A percentile compares a stretch with the other conserved stretches of the same genome.
Evolutionary conservation across 345 rosid genomes (phyloP).

Genomic region (Linum tenue): DNA sequence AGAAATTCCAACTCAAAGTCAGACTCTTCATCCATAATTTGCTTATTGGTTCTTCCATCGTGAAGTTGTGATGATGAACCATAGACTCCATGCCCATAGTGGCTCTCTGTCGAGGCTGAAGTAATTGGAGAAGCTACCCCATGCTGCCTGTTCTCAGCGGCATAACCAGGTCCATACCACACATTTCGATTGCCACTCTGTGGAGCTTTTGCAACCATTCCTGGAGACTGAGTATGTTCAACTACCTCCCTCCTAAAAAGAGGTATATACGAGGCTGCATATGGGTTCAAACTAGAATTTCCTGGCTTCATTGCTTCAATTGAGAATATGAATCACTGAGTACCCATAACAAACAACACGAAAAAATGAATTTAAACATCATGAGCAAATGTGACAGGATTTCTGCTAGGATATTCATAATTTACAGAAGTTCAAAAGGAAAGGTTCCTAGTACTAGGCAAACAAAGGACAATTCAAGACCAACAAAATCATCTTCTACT

Average conservation of each 20-base stretch:
- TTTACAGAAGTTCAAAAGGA: background rate
- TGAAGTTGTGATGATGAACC: conserved; percentile 29
- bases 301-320: conserved; percentile 48
- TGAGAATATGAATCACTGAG: conserved; percentile 12
- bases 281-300: conserved; percentile 59
- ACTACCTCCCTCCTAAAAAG: conserved; percentile 45
- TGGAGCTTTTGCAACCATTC: conserved; percentile 13
- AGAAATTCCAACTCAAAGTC: conserved; percentile 72
- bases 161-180: conserved; percentile 25
- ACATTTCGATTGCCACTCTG: conserved; percentile 20
- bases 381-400: background rate
- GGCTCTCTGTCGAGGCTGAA: conserved; percentile 24
- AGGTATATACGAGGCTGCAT: conserved; percentile 70
- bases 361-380: background rate
- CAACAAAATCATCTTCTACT: background rate
- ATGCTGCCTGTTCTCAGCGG: conserved; percentile 24
- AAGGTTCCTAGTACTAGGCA: background rate
- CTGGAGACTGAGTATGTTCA: conserved; percentile 14
- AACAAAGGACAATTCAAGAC: background rate
- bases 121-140: conserved; percentile 19
- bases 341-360: conserved; percentile 2
- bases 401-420: background rate
- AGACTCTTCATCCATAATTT: conserved; percentile 43
- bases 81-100: conserved; percentile 21
- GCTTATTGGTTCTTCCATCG: conserved; percentile 28